Evolutionary conservation across 148 eudicot species (phyloP), one percentile per base, ranked within the genome.

Genomic region (Rhododendron mucronatum): DNA sequence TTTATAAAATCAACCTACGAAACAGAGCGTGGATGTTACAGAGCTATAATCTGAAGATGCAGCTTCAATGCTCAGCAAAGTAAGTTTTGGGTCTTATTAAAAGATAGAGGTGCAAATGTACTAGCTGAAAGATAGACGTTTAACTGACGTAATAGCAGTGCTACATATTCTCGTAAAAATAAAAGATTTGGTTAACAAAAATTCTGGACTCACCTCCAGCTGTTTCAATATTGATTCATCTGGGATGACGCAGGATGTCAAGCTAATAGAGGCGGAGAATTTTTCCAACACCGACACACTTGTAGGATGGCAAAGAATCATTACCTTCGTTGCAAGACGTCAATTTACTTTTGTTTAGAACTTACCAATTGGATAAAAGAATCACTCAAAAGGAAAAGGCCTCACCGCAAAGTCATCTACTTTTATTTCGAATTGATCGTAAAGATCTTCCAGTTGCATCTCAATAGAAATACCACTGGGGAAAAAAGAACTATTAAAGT

Each of bases 211-310:
- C 89, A 95, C 99, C 95, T 92, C 91, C 77, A 94, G 76, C 83
- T 89, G 91, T 83, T 92, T 91, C 82, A 94, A 84, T 20, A 87
- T 80, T 78, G 90, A 86, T 88, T 96, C 97, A 77, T 94, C 94
- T 44, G 94, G 94, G 83, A 96, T 90, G 89, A 93, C 82, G 87
- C 99, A 95, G 76, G 81, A 87, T 50, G 90, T 91, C 87, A 96
- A 84, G 30, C 86, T 85, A 57, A 88, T 57, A 74, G 97, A 91
- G 86, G 89, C 92, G 73, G 91, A 90, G 81, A 91, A 86, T 84
- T 95, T 94, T 77, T 96, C 97, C 80, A 93, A 44, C 84, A 94
- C 87, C 2, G 94, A 69, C 65, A 91, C 48, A 76, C 89, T 91
- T 81, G 82, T 87, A 84, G 92, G 89, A 85, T 13, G 78, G 88